A percentile compares a stretch with the other conserved stretches of the same genome.
phyloP scores from a whole-genome alignment of 768 basidiomycete genomes.

The Mycena chlorophos region DNA sequence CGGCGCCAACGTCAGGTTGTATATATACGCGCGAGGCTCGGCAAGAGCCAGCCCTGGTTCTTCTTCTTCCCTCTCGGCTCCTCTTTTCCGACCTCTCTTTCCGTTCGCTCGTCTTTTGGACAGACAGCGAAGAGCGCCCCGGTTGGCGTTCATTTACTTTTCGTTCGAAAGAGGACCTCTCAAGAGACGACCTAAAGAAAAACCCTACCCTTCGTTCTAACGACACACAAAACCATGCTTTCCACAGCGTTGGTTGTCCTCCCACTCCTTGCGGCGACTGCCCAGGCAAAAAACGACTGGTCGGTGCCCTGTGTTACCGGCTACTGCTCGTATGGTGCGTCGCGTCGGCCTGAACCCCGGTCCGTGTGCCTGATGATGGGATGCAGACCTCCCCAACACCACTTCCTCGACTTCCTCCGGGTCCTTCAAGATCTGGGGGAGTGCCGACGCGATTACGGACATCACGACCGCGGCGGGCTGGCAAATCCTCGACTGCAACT shows the following conservation, averaged over 20 bases:
- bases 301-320: constrained; percentile 10
- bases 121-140: neutral
- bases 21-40: too few relatives aligned
- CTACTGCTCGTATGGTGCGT: constrained; percentile 8
- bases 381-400: constrained; percentile 6
- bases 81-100: neutral
- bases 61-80: neutral
- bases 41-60: too few relatives aligned
- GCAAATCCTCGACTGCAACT: constrained; percentile 39
- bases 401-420: constrained; percentile 1
- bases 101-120: neutral
- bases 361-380: neutral
- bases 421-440: constrained; percentile 23
- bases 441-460: constrained; percentile 18
- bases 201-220: too few relatives aligned
- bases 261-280: neutral
- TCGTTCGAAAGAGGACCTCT: too few relatives aligned
- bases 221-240: neutral
- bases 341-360: neutral
- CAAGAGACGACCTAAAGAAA: too few relatives aligned
- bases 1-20: too few relatives aligned
- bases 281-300: constrained; percentile 18
- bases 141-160: neutral
- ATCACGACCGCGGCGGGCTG: constrained; percentile 43
- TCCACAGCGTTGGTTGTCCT: neutral